Conservation (phyloP, 2,329 filamentous ascomycete species). For the Keithomyces neogunnii region DNA sequence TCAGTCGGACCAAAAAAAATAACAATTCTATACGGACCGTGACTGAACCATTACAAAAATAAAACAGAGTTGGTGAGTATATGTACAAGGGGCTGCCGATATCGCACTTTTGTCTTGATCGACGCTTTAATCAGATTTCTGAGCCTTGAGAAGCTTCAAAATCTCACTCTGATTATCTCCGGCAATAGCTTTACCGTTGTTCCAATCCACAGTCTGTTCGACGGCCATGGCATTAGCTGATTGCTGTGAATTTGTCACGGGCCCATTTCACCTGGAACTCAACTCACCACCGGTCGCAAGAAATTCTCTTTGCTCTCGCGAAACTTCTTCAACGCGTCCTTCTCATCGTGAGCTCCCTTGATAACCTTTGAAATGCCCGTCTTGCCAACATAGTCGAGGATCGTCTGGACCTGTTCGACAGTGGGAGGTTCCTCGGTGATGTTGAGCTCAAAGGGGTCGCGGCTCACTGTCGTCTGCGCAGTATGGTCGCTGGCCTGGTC, state of each 20-base stretch:
- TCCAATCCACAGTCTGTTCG: conserved; percentile 73
- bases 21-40: too few species aligned
- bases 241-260: too few species aligned
- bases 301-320: conserved; percentile 62
- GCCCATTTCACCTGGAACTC: not conserved
- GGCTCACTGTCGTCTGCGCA: conserved; percentile 44
- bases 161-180: conserved; percentile 86
- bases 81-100: not conserved
- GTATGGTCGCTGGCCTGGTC: conserved; percentile 65
- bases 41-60: too few species aligned
- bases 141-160: conserved; percentile 62
- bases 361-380: conserved; percentile 55
- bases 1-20: too few species aligned
- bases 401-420: conserved; percentile 70
- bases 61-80: too few species aligned
- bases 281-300: conserved; percentile 65
- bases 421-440: conserved; percentile 77
- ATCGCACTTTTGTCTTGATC: not conserved
- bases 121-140: not conserved
- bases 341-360: conserved; percentile 61
- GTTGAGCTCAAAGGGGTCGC: conserved; percentile 75
- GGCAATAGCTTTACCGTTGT: conserved; percentile 71
- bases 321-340: conserved; percentile 73
- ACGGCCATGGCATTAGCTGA: not conserved
- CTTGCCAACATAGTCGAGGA: conserved; percentile 71